These are phyloP conservation scores for Anethum foeniculum DNA, from an alignment of 140 eudicot genomes.

Conservation along the genomic window DNA sequence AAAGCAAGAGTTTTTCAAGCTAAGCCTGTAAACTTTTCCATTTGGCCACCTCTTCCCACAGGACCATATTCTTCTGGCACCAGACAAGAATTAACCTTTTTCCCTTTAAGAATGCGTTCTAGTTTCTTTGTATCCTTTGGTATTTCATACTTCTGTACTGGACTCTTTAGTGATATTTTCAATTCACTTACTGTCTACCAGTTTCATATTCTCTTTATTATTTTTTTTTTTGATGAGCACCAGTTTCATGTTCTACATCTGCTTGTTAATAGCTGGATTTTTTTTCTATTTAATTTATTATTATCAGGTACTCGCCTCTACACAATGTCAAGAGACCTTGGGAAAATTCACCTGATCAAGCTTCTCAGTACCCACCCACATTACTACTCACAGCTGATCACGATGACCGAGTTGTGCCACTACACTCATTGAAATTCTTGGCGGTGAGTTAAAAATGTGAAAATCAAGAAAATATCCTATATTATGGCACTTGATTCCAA, in stretches of 20 bases:
- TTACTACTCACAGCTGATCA: slow-evolving; percentile 94
- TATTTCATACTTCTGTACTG: not conserved
- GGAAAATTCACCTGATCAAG: slow-evolving; percentile 44
- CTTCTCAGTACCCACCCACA: slow-evolving; percentile 68
- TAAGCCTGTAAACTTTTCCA: not conserved
- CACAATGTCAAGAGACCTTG: slow-evolving; percentile 89
- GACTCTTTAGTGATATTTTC: not conserved
- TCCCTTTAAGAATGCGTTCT: not conserved
- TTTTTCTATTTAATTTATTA: not conserved
- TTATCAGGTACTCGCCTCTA: slow-evolving; percentile 71
- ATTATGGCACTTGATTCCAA: not conserved
- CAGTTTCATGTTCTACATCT: not conserved
- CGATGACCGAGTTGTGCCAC: slow-evolving; percentile 93
- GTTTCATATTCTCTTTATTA: not conserved
- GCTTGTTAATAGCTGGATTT: not conserved
- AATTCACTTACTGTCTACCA: not conserved
- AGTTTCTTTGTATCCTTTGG: not conserved
- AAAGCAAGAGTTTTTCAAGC: not conserved
- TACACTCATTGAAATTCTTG: slow-evolving; percentile 73
- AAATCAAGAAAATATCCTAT: not conserved
- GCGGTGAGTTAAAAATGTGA: slow-evolving; percentile 43
- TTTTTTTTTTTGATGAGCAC: too few species aligned
- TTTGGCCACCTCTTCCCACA: not conserved
- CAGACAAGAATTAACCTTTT: not conserved
- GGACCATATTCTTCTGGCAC: not conserved